phyloP scores from a whole-genome alignment of 2,329 filamentous ascomycete genomes.

The Fonsecaea monophora region DNA sequence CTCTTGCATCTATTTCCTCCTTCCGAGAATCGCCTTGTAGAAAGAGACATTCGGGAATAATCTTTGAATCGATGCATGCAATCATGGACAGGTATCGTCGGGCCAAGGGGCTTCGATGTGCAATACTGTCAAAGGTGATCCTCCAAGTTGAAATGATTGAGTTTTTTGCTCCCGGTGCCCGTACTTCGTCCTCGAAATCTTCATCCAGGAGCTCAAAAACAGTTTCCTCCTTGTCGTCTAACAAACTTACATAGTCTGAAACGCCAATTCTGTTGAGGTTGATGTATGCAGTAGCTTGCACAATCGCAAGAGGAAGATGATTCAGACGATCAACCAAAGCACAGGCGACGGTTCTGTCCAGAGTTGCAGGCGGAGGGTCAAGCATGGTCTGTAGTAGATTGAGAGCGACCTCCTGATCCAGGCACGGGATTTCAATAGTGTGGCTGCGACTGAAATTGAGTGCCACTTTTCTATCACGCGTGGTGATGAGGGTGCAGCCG shows the following conservation, averaged over 20 bases:
- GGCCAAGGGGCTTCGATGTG: constrained; percentile 37
- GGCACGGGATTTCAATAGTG: background rate
- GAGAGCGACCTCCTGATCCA: background rate
- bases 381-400: constrained; percentile 36
- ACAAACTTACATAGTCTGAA: constrained; percentile 28
- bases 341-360: background rate
- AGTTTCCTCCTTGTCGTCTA: constrained; percentile 39
- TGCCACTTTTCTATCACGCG: background rate
- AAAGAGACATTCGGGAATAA: constrained; percentile 40
- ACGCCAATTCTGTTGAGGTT: constrained; percentile 38
- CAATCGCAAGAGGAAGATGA: constrained; percentile 45
- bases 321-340: constrained; percentile 39
- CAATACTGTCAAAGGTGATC: constrained; percentile 48
- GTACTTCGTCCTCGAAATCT: constrained; percentile 44
- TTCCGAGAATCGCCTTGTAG: constrained; percentile 39
- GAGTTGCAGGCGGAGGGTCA: constrained; percentile 35
- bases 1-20: constrained; percentile 4
- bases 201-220: constrained; percentile 43
- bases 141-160: constrained; percentile 49
- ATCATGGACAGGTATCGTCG: background rate
- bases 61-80: background rate
- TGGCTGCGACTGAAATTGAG: constrained; percentile 2
- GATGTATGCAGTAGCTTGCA: constrained; percentile 45
- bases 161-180: constrained; percentile 43
- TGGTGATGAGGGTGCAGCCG: constrained; percentile 33